Evolutionary conservation across 2,329 filamentous ascomycete species (phyloP).

Genomic region (Magnaporthiopsis rhizophila): DNA sequence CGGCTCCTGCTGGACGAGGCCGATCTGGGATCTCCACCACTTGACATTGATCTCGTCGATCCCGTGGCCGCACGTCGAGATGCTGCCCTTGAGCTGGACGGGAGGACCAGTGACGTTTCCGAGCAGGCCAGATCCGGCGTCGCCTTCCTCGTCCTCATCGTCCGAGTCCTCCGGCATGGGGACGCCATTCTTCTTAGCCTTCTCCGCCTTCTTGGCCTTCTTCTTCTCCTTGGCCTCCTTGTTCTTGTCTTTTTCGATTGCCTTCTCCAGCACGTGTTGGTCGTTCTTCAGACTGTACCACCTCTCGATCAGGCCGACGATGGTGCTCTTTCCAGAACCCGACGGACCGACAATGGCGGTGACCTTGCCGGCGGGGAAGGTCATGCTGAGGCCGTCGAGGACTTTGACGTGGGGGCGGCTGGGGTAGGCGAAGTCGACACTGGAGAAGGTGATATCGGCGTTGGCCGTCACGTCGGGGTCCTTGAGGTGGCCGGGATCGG

Average conservation of each 20-base stretch:
- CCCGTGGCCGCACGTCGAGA: slow-evolving; percentile 58
- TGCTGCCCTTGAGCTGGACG: slow-evolving; percentile 40
- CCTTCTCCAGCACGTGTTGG: slow-evolving; percentile 42
- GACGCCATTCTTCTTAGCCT: slow-evolving; percentile 15
- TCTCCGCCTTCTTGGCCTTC: slow-evolving; percentile 13
- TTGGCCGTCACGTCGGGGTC: slow-evolving; percentile 40
- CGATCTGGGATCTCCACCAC: slow-evolving; percentile 46
- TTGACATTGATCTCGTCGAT: slow-evolving; percentile 64
- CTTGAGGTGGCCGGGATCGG: slow-evolving; percentile 30
- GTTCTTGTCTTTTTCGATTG: slow-evolving; percentile 37
- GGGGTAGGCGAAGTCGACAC: slow-evolving; percentile 68
- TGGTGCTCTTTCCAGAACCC: slow-evolving; percentile 67
- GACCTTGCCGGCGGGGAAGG: slow-evolving; percentile 54
- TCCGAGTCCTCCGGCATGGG: background rate
- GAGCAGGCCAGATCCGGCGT: background rate
- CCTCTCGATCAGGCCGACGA: slow-evolving; percentile 61
- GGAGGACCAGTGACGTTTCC: slow-evolving; percentile 30
- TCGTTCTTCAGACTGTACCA: slow-evolving; percentile 41
- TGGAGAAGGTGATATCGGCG: slow-evolving; percentile 51
- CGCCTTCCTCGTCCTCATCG: slow-evolving; percentile 4
- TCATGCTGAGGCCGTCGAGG: slow-evolving; percentile 49
- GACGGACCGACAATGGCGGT: slow-evolving; percentile 69
- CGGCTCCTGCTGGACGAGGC: slow-evolving; percentile 26
- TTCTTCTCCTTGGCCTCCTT: slow-evolving; percentile 33
- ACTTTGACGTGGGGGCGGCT: slow-evolving; percentile 56